A percentile compares a stretch with the other conserved stretches of the same genome.
phyloP scores from a whole-genome alignment of 2,329 filamentous ascomycete species.

The Thermothelomyces thermophilus region DNA sequence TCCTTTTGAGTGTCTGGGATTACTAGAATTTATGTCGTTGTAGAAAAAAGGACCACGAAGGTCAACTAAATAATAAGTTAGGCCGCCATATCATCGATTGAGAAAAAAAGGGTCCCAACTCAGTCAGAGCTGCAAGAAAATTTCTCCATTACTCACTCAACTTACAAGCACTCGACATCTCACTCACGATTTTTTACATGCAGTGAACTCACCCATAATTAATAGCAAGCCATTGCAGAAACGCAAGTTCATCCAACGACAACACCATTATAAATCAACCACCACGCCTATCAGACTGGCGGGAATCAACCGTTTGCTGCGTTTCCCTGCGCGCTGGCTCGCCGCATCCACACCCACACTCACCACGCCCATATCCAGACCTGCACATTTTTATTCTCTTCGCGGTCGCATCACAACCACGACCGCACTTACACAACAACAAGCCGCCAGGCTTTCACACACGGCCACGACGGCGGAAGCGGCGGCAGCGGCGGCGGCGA shows the following conservation, averaged over 20 bases:
- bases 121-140: slow-evolving; percentile 8
- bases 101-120: too few species aligned
- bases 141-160: slow-evolving; percentile 20
- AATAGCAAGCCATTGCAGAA: not conserved
- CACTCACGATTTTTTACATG: not conserved
- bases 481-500: too few species aligned
- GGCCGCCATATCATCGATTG: not conserved
- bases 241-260: too few species aligned
- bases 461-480: not conserved
- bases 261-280: too few species aligned
- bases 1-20: too few species aligned
- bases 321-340: slow-evolving; percentile 18
- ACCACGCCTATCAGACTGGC: slow-evolving; percentile 13
- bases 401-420: slow-evolving; percentile 5
- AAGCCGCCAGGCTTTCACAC: not conserved
- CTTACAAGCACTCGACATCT: slow-evolving; percentile 6
- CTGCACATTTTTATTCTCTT: not conserved
- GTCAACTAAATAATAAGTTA: not conserved
- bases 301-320: not conserved
- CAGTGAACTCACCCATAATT: not conserved
- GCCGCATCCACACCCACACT: too few species aligned
- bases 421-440: slow-evolving; percentile 4
- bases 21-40: too few species aligned
- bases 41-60: too few species aligned
- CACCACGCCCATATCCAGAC: too few species aligned